phyloP scores from a whole-genome alignment of 148 eudicot species.

The Vaccinium macrocarpon region DNA sequence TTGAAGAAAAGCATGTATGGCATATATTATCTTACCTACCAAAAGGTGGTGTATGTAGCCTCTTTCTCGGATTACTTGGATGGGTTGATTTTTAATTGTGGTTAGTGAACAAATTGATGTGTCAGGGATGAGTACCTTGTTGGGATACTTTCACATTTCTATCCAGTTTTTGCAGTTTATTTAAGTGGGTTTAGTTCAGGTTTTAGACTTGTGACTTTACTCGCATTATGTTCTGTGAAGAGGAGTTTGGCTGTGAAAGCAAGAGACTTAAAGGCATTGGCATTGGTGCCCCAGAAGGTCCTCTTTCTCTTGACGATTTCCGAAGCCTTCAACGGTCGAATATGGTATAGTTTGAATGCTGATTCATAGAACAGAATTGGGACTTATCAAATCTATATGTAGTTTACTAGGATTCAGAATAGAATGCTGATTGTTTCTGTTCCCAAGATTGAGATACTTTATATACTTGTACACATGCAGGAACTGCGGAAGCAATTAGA shows the following conservation, averaged over 20 bases:
- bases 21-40: neutral
- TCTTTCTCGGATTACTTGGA: neutral
- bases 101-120: neutral
- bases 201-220: constrained; percentile 8
- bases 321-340: constrained; percentile 92
- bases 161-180: neutral
- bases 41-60: neutral
- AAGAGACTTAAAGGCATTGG: constrained; percentile 94
- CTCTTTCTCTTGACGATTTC: constrained; percentile 93
- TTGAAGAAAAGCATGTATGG: neutral
- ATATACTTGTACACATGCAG: constrained; percentile 34
- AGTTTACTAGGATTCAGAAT: neutral
- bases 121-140: constrained; percentile 5
- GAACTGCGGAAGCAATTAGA: constrained; percentile 93
- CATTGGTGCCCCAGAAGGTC: constrained; percentile 89
- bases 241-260: constrained; percentile 58
- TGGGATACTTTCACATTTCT: constrained; percentile 9
- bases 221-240: constrained; percentile 36
- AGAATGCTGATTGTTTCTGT: neutral
- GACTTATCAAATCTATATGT: neutral
- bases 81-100: neutral
- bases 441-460: constrained; percentile 2
- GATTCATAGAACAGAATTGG: neutral
- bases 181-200: neutral
- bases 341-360: constrained; percentile 45